Evolutionary conservation across 1,284 basidiomycete species (phyloP).

Genomic region (Tranzscheliella williamsii): DNA sequence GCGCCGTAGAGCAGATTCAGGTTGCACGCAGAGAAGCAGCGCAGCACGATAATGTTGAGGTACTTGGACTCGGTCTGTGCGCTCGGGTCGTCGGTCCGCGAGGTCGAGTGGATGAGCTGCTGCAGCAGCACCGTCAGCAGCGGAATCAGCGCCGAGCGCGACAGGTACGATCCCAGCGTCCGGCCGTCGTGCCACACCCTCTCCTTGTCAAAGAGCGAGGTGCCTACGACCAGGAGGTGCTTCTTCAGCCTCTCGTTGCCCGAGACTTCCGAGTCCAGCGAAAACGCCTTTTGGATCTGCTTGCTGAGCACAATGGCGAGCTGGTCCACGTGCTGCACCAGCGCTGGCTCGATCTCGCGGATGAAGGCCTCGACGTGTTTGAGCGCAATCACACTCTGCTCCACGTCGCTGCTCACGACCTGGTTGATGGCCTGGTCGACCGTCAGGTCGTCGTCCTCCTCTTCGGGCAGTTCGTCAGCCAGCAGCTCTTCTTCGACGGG

Average conservation of each 20-base stretch:
- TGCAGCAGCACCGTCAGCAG: slow-evolving; percentile 79
- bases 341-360: slow-evolving; percentile 28
- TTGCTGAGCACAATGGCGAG: slow-evolving; percentile 62
- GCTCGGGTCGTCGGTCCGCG: slow-evolving; percentile 52
- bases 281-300: slow-evolving; percentile 41
- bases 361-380: slow-evolving; percentile 68
- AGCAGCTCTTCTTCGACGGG: slow-evolving; percentile 15
- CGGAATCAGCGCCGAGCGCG: slow-evolving; percentile 37
- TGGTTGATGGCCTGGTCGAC: slow-evolving; percentile 51
- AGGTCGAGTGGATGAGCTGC: slow-evolving; percentile 76
- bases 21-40: slow-evolving; percentile 86
- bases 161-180: slow-evolving; percentile 47
- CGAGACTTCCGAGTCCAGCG: slow-evolving; percentile 14
- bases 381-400: slow-evolving; percentile 85
- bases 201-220: slow-evolving; percentile 43
- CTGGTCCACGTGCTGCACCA: slow-evolving; percentile 64
- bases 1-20: slow-evolving; percentile 87
- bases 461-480: slow-evolving; percentile 28
- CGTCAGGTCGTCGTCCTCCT: slow-evolving; percentile 34
- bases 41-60: slow-evolving; percentile 96
- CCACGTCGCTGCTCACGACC: slow-evolving; percentile 80
- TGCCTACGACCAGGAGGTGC: slow-evolving; percentile 48
- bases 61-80: slow-evolving; percentile 82
- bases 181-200: slow-evolving; percentile 40
- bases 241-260: slow-evolving; percentile 45